Conservation (phyloP, 2,329 filamentous ascomycete species). For the Paraphaeosphaeria sporulosa region DNA sequence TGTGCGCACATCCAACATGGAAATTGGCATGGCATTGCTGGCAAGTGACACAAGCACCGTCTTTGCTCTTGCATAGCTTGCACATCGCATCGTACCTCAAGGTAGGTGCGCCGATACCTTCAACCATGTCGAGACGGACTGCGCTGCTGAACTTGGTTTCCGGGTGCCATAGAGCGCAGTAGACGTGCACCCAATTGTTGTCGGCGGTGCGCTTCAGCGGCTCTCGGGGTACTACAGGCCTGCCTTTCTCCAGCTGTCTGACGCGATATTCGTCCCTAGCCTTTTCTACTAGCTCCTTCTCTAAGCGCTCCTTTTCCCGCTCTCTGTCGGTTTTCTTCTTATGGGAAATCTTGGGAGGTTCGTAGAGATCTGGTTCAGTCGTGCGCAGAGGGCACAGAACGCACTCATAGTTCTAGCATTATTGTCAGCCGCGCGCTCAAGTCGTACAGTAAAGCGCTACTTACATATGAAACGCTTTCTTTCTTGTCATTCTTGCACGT, state of each 20-base stretch:
- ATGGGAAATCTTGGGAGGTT: slow-evolving; percentile 77
- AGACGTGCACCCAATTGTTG: slow-evolving; percentile 98
- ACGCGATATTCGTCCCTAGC: slow-evolving; percentile 83
- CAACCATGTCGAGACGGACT: slow-evolving; percentile 80
- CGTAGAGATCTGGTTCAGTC: slow-evolving; percentile 84
- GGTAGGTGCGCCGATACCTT: slow-evolving; percentile 77
- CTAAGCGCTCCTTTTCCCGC: slow-evolving; percentile 83
- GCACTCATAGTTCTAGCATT: slow-evolving; percentile 80
- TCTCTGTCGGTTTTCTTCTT: slow-evolving; percentile 95
- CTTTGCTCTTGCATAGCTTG: slow-evolving; percentile 78
- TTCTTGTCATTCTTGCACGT: slow-evolving; percentile 95
- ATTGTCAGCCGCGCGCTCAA: slow-evolving; percentile 26
- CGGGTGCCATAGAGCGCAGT: slow-evolving; percentile 88
- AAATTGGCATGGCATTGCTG: slow-evolving; percentile 75
- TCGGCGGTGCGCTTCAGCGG: slow-evolving; percentile 91
- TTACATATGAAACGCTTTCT: slow-evolving; percentile 87
- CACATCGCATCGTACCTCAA: slow-evolving; percentile 84
- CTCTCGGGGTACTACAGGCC: slow-evolving; percentile 84
- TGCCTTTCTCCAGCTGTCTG: slow-evolving; percentile 82
- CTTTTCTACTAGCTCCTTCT: slow-evolving; percentile 82
- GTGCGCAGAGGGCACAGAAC: slow-evolving; percentile 85
- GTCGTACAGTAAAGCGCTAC: slow-evolving; percentile 38
- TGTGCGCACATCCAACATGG: slow-evolving; percentile 90
- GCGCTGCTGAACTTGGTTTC: slow-evolving; percentile 94
- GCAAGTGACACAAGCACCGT: slow-evolving; percentile 84